phyloP scores from a whole-genome alignment of 192 early-diverging fungal species.

The Lunasporangiospora selenospora region DNA sequence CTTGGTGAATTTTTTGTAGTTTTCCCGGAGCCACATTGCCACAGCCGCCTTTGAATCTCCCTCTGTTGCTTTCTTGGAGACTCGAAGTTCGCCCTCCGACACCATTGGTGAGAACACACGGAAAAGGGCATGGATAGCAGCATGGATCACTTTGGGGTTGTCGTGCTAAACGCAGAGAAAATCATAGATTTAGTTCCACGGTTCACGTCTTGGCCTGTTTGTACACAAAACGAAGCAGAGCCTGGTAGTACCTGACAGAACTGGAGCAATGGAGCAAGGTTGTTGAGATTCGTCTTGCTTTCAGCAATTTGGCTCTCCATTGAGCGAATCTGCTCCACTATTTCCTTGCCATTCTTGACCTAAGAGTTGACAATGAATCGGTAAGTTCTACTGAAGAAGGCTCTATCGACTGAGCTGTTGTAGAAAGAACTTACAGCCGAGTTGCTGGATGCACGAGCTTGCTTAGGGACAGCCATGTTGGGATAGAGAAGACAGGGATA shows the following conservation, averaged over 20 bases:
- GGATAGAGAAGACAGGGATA: too few species aligned
- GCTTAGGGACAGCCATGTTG: too few species aligned
- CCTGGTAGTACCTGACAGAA: conserved; percentile 52
- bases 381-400: too few species aligned
- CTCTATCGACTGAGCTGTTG: too few species aligned
- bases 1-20: conserved; percentile 73
- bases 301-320: conserved; percentile 70
- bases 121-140: conserved; percentile 74
- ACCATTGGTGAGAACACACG: conserved; percentile 68
- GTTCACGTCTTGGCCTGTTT: conserved; percentile 7
- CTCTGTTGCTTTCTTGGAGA: conserved; percentile 40
- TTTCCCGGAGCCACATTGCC: conserved; percentile 76
- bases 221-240: background rate
- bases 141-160: conserved; percentile 63
- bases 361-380: background rate
- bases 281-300: conserved; percentile 77
- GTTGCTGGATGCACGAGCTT: too few species aligned
- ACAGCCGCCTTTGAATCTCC: conserved; percentile 65
- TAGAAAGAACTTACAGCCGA: too few species aligned
- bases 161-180: too few species aligned
- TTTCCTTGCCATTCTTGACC: conserved; percentile 34
- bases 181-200: too few species aligned
- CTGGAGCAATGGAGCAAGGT: conserved; percentile 70
- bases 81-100: conserved; percentile 53
- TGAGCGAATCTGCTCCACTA: conserved; percentile 52